These are phyloP conservation scores for Dothiorella sarmentorum DNA, from an alignment of 2,329 filamentous ascomycete species.

Conservation along the genomic window DNA sequence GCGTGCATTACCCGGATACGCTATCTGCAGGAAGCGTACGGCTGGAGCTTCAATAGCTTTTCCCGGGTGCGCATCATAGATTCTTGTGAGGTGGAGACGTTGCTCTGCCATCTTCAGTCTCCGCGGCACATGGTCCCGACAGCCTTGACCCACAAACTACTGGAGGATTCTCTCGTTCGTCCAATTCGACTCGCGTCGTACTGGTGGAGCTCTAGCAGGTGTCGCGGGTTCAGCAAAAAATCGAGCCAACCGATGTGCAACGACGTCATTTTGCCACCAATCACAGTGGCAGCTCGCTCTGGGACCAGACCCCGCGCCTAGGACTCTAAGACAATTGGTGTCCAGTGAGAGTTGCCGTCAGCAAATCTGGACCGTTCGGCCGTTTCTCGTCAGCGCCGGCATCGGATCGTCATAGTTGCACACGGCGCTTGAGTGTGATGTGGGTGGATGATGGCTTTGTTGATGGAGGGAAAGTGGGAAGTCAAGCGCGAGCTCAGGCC, in stretches of 20 bases:
- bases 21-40: too few relatives aligned
- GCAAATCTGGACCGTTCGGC: not conserved
- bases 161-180: not conserved
- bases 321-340: not conserved
- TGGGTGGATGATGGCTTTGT: too few relatives aligned
- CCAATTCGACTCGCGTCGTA: not conserved
- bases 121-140: not conserved
- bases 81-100: not conserved
- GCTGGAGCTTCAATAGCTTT: not conserved
- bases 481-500: not conserved
- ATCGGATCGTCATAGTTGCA: not conserved
- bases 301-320: not conserved
- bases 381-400: not conserved
- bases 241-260: not conserved
- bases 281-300: not conserved
- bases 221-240: slow-evolving; percentile 9
- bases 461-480: not conserved
- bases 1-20: not conserved
- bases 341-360: not conserved
- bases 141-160: not conserved
- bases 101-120: not conserved
- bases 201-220: slow-evolving; percentile 6
- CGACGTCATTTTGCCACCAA: slow-evolving; percentile 19
- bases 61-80: slow-evolving; percentile 13
- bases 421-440: not conserved